Evolutionary conservation across 2,329 filamentous ascomycete genomes (phyloP), one percentile per base, ranked within the genome.

Genomic region (Domatiomyces globalis): DNA sequence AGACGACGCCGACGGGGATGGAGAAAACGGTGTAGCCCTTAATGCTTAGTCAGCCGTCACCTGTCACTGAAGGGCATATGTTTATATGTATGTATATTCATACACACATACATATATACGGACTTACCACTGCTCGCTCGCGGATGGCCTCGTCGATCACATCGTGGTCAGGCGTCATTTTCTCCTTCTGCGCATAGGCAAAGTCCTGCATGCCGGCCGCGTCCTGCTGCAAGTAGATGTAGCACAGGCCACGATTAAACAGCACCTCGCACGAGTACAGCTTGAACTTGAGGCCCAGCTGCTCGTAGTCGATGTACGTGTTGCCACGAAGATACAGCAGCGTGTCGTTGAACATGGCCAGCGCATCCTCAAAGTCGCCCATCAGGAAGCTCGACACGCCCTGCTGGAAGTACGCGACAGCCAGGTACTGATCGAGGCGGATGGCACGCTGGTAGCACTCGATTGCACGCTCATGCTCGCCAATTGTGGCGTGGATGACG

Each of bases 281-380:
- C 68, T 94, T 95, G 74, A 96, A 98, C 53, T 94, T 84, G 45
- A 98, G 78, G 18, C 92, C 92, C 47, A 98, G 71, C 67, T 98
- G 92, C 54, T 94, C 87, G 68, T 98, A 98, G 69, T 98, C 89
- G 69, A 98, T 98, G 71, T 92, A 87, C 51, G 87, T 89, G 72
- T 98, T 96, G 56, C 92, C 92, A 63, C 92, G 81, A 45, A 98
- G 78, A 68, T 96, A 96, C 43, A 95, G 73, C 43, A 98, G 75
- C 0, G 92, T 95, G 65, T 98, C 92, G 72, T 98, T 98, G 77
- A 98, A 98, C 71, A 96, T 96, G 60, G 89, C 89, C 55, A 96
- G 75, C 17, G 92, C 92, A 68, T 96, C 92, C 67, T 96, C 89
- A 61, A 96, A 96, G 66, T 98, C 92, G 54, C 90, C 90, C 51